These are phyloP conservation scores for Aspergillus felis DNA, from an alignment of 2,329 filamentous ascomycete genomes.

Conservation along the genomic window DNA sequence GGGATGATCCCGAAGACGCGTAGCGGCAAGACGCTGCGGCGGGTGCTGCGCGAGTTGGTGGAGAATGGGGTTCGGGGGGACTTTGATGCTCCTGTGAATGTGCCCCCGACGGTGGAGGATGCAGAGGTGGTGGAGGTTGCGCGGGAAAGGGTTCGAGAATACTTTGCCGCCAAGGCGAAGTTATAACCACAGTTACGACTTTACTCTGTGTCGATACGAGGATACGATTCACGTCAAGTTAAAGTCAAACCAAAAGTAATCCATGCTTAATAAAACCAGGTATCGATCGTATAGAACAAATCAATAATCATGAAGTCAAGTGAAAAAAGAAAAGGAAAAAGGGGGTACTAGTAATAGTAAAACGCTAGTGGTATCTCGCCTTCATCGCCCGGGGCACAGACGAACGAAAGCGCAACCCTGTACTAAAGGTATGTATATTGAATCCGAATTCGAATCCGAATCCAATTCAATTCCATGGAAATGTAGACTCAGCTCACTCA, in stretches of 20 bases:
- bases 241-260: neutral
- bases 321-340: neutral
- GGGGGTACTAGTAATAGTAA: neutral
- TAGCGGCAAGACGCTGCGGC: conserved; percentile 82
- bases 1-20: conserved; percentile 89
- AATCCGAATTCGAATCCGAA: neutral
- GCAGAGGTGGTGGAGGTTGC: conserved; percentile 69
- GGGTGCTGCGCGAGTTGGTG: conserved; percentile 76
- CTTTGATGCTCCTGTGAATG: conserved; percentile 65
- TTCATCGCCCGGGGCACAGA: neutral
- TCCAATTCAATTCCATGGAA: neutral
- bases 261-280: neutral
- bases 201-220: neutral
- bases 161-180: conserved; percentile 58
- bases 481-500: neutral
- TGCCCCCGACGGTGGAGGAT: conserved; percentile 87
- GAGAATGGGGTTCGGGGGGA: conserved; percentile 76
- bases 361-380: neutral
- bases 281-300: neutral
- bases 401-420: neutral
- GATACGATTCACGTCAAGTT: neutral
- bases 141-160: conserved; percentile 66
- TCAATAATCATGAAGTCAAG: neutral
- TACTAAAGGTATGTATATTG: neutral
- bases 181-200: conserved; percentile 27